Conservation (phyloP, 441 rosid species). For the Erysimum pusillum region DNA sequence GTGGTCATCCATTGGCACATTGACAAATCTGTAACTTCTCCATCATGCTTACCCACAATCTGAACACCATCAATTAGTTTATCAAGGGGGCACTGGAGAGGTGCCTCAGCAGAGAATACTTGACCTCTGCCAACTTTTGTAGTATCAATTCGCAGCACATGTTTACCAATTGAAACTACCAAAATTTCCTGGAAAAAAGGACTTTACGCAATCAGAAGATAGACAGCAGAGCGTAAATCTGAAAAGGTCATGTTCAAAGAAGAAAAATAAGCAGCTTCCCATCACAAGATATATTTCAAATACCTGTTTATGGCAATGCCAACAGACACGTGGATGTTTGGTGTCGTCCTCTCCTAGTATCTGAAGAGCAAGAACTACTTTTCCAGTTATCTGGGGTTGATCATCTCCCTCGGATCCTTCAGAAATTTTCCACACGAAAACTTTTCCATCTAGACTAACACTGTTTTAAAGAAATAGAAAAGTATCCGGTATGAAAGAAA, state of each 20-base stretch:
- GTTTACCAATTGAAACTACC: slow-evolving; percentile 81
- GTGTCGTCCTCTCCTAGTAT: slow-evolving; percentile 66
- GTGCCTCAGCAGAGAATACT: slow-evolving; percentile 72
- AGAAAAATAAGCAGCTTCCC: slow-evolving; percentile 8
- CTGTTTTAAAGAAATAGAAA: slow-evolving; percentile 52
- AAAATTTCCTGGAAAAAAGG: slow-evolving; percentile 69
- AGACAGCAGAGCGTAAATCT: no score
- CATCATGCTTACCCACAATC: slow-evolving; percentile 86
- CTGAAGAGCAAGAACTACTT: slow-evolving; percentile 71
- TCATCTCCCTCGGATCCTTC: slow-evolving; percentile 92
- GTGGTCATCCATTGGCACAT: slow-evolving; percentile 94
- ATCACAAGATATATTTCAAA: slow-evolving; percentile 13
- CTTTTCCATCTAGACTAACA: slow-evolving; percentile 81
- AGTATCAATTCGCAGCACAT: slow-evolving; percentile 73
- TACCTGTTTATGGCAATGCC: slow-evolving; percentile 98
- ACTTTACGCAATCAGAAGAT: slow-evolving; percentile 15
- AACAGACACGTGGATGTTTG: slow-evolving; percentile 86
- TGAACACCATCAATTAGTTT: slow-evolving; percentile 79
- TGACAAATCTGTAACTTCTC: slow-evolving; percentile 87
- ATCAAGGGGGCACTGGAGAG: slow-evolving; percentile 75
- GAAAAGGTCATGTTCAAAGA: background rate
- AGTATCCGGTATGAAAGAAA: background rate
- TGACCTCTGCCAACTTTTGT: slow-evolving; percentile 70
- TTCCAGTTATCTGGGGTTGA: slow-evolving; percentile 77
- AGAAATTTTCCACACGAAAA: slow-evolving; percentile 76